Evolutionary conservation across 768 basidiomycete genomes (phyloP), one percentile per base, ranked within the genome.

Genomic region (Boletellus emodensis): DNA sequence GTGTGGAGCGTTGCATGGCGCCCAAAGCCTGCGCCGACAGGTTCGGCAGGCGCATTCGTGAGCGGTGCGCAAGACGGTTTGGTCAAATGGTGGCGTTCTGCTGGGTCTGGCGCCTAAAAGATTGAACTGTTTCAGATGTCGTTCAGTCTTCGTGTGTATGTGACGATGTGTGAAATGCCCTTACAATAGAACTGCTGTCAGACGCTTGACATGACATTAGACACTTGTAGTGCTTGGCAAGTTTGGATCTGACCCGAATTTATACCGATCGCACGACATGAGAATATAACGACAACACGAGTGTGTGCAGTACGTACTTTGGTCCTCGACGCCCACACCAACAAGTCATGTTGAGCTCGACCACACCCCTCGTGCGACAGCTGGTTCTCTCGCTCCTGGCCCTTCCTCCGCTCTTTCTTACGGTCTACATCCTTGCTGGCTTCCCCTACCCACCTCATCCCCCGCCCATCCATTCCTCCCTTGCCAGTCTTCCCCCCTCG

Each of bases 1-100:
- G 86, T 93, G 2, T 93, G 90, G 90, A 75, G 81, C 13, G 87
- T 91, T 2, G 82, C 85, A 6, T 92, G 90, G 90, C 73, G 83
- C 34, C 87, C 87, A 6, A 79, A 75, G 59, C 74, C 79, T 15
- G 69, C 85, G 3, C 72, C 77, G 2, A 61, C 70, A 9, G 81
- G 80, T 1, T 74, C 75, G 2, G 77, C 82, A 3, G 83, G 84
- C 18, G 81, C 82, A 3, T 91, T 71, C 36, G 80, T 88, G 20
- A 85, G 73, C 49, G 87, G 85, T 15, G 86, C 86, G 3, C 84
- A 89, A 55, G 87, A 90, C 49, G 90, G 88, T 0, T 57, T 74
- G 1, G 82, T 89, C 4, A 73, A 78, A 49, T 90, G 87, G 87
- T 90, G 84, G 85, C 77, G 85, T 60, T 81, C 81, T 26, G 87